Evolutionary conservation across 2,329 filamentous ascomycete species (phyloP).

Genomic region (Graphium sp.): DNA sequence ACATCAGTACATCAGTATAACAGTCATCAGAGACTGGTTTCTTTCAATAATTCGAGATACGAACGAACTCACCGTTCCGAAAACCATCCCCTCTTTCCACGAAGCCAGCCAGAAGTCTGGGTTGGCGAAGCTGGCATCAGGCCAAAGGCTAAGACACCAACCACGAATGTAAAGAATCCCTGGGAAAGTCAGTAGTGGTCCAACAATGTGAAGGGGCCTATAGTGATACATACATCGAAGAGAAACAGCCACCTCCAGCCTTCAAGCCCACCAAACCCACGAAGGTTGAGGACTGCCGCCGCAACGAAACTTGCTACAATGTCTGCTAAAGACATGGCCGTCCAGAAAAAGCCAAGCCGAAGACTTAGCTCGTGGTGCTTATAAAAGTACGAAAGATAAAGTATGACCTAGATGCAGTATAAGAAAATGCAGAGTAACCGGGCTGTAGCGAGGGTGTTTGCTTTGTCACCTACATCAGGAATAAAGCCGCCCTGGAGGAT

Average conservation of each 20-base stretch:
- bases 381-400: constrained; percentile 27
- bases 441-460: constrained; percentile 2
- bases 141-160: constrained; percentile 34
- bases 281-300: constrained; percentile 20
- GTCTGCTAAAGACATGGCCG: constrained; percentile 19
- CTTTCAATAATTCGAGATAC: background rate
- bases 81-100: constrained; percentile 41
- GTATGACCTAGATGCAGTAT: constrained; percentile 8
- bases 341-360: constrained; percentile 22
- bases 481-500: constrained; percentile 28
- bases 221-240: constrained; percentile 27
- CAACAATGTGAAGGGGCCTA: background rate
- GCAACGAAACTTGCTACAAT: constrained; percentile 20
- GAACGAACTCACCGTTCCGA: constrained; percentile 23
- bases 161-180: constrained; percentile 21
- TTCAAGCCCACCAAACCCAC: constrained; percentile 15
- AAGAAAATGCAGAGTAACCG: background rate
- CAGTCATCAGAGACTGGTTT: accelerated
- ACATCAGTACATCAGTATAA: background rate
- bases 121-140: constrained; percentile 35
- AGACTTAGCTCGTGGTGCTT: constrained; percentile 21
- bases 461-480: constrained; percentile 17
- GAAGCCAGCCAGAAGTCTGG: constrained; percentile 36
- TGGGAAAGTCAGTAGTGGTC: constrained; percentile 4
- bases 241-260: constrained; percentile 36